Percentiles rank a stretch among this genome's conserved stretches.
Conservation (phyloP, 2,329 filamentous ascomycete species). For the Trichoderma atroviride region DNA sequence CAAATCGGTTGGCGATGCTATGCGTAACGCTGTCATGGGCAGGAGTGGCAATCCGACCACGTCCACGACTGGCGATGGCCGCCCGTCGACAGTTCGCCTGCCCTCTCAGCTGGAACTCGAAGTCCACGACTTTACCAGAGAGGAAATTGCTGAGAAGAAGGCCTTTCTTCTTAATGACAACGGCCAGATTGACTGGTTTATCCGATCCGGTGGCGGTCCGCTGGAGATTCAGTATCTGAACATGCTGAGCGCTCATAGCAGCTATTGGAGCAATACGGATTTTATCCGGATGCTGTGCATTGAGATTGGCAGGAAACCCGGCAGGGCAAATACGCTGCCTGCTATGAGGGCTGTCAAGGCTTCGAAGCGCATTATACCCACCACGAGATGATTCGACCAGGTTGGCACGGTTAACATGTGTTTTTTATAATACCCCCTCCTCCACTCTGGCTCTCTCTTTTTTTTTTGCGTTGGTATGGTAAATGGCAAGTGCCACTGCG, state of each 20-base stretch:
- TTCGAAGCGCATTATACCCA: constrained; percentile 43
- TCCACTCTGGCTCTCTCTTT: not conserved
- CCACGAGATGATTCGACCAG: not conserved
- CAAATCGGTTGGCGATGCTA: constrained; percentile 63
- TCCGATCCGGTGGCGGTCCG: constrained; percentile 81
- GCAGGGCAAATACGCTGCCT: constrained; percentile 61
- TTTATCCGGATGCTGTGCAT: constrained; percentile 89
- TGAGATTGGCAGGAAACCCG: constrained; percentile 77
- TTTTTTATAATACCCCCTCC: not conserved
- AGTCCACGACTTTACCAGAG: constrained; percentile 89
- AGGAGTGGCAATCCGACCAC: constrained; percentile 40
- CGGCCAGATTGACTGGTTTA: constrained; percentile 89
- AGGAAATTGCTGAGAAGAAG: constrained; percentile 89
- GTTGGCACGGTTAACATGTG: not conserved
- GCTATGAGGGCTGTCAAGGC: constrained; percentile 62
- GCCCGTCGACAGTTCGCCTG: constrained; percentile 50
- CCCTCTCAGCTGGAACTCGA: constrained; percentile 82
- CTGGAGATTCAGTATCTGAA: constrained; percentile 95
- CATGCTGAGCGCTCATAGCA: constrained; percentile 93
- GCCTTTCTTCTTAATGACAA: constrained; percentile 92
- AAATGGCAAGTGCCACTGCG: not conserved
- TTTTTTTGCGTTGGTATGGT: not conserved
- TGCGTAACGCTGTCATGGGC: constrained; percentile 65
- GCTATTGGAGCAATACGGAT: constrained; percentile 87
- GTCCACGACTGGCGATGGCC: constrained; percentile 37